Conservation (phyloP, 192 early-diverging fungal genomes). For the Blastocladiella britannica region DNA sequence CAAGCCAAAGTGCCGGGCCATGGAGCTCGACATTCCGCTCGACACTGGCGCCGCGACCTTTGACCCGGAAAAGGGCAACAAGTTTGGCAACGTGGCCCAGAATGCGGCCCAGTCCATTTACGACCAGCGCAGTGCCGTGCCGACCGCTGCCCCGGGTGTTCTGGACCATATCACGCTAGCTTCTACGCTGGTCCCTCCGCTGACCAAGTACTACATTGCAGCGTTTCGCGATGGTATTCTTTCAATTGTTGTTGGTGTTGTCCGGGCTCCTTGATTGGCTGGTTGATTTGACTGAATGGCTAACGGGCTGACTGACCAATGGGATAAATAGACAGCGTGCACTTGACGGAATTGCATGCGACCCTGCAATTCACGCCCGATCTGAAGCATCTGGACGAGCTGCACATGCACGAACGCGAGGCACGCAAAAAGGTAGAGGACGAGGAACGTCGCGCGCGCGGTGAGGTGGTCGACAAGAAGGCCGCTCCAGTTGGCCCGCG, state of each 20-base stretch:
- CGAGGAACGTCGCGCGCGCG: background rate
- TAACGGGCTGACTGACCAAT: background rate
- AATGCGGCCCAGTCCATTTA: slow-evolving; percentile 44
- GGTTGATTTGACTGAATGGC: background rate
- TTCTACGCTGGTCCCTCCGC: slow-evolving; percentile 52
- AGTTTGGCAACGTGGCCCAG: slow-evolving; percentile 51
- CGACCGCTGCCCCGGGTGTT: slow-evolving; percentile 21
- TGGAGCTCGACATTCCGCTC: slow-evolving; percentile 69
- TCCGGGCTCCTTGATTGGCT: background rate
- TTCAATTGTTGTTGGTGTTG: background rate
- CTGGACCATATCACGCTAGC: slow-evolving; percentile 64
- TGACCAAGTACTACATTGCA: slow-evolving; percentile 67
- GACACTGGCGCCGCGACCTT: slow-evolving; percentile 52
- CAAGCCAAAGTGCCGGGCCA: slow-evolving; percentile 59
- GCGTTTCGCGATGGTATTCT: slow-evolving; percentile 43
- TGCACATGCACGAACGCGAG: slow-evolving; percentile 52
- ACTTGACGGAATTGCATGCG: slow-evolving; percentile 55
- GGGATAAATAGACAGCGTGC: slow-evolving; percentile 18
- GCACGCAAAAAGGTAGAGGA: background rate
- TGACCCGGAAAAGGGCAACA: slow-evolving; percentile 51
- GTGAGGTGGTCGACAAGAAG: background rate
- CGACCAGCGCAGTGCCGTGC: slow-evolving; percentile 22
- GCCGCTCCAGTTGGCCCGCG: background rate
- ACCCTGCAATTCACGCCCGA: slow-evolving; percentile 68
- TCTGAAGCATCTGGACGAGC: slow-evolving; percentile 75